Evolutionary conservation across 2,329 filamentous ascomycete genomes (phyloP).

Genomic region (Celoporthe dispersa): DNA sequence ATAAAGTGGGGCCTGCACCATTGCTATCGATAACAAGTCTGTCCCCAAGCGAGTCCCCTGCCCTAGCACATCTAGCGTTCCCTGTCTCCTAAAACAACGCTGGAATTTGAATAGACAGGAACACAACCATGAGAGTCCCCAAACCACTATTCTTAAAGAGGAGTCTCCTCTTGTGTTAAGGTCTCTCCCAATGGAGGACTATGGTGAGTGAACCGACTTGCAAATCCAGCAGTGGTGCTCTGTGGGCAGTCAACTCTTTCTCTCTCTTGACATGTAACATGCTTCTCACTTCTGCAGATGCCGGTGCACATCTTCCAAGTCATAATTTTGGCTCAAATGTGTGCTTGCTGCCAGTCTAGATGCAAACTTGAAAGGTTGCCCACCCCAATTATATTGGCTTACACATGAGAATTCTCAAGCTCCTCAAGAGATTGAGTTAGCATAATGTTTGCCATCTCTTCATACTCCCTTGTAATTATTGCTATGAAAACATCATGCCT

Average conservation of each 20-base stretch:
- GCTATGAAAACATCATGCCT: neutral
- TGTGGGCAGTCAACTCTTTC: too few relatives aligned
- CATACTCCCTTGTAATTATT: neutral
- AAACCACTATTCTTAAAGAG: neutral
- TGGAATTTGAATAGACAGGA: neutral
- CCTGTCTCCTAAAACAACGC: neutral
- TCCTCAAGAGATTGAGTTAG: neutral
- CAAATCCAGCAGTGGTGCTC: neutral
- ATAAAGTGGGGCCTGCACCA: slow-evolving; percentile 9
- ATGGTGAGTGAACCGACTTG: neutral
- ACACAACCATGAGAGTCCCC: neutral
- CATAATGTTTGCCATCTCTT: neutral
- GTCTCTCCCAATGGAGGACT: neutral
- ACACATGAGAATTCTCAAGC: neutral
- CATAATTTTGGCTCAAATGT: neutral
- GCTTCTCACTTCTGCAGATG: neutral
- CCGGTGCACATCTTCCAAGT: neutral
- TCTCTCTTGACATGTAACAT: too few relatives aligned
- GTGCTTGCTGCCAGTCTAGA: neutral
- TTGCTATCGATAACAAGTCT: slow-evolving; percentile 3
- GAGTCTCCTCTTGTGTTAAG: neutral
- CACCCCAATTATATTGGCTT: neutral
- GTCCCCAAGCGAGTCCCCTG: neutral
- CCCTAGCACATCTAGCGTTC: neutral
- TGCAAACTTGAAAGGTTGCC: neutral